phyloP scores from a whole-genome alignment of 116 monocot genomes.

The Thalassia testudinum region DNA sequence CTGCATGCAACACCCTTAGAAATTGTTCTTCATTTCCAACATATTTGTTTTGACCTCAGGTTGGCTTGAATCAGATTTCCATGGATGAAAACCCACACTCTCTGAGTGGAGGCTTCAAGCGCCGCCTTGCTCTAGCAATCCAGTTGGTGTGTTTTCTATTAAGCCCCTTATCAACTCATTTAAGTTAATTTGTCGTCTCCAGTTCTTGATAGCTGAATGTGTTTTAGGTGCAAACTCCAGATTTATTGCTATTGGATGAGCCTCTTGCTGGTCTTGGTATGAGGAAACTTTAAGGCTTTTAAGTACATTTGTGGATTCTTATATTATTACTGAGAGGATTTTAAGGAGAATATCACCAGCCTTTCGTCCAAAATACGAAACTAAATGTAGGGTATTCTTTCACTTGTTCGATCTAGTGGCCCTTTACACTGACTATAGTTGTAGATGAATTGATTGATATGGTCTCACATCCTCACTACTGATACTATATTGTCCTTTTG shows the following conservation, averaged over 20 bases:
- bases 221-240: conserved; percentile 75
- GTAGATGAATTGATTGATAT: too few species aligned
- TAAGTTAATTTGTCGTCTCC: neutral
- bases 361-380: too few species aligned
- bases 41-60: conserved; percentile 18
- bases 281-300: neutral
- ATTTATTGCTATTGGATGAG: conserved; percentile 73
- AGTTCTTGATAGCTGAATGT: neutral
- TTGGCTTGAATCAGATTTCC: conserved; percentile 60
- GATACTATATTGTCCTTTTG: too few species aligned
- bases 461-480: too few species aligned
- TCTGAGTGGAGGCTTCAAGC: conserved; percentile 87
- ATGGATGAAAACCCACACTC: conserved; percentile 79
- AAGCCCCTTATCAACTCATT: neutral
- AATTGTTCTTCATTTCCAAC: too few species aligned
- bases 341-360: too few species aligned
- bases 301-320: neutral
- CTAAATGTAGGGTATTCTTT: too few species aligned
- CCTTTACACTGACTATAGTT: too few species aligned
- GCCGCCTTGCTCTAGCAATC: conserved; percentile 89
- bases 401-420: too few species aligned
- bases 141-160: conserved; percentile 42
- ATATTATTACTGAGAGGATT: too few species aligned
- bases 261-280: conserved; percentile 97
- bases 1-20: too few species aligned